These are phyloP conservation scores for Westerdykella sp. DNA, from an alignment of 2,329 filamentous ascomycete genomes.

Conservation along the genomic window DNA sequence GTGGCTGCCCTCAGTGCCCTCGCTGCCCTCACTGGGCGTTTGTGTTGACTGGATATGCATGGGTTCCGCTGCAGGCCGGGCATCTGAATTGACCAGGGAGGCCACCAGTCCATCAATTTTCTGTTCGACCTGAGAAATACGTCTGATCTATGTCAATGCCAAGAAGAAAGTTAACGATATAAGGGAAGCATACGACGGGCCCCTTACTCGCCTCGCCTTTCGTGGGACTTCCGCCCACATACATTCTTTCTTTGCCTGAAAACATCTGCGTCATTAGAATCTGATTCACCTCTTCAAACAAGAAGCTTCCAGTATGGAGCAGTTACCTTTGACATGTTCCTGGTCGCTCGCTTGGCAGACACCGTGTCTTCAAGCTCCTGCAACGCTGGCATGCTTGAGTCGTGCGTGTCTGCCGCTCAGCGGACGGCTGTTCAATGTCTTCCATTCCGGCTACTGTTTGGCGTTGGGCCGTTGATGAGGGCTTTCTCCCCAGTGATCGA, in stretches of 20 bases:
- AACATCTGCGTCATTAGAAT: slow-evolving; percentile 16
- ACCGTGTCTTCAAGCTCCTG: slow-evolving; percentile 29
- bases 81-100: slow-evolving; percentile 17
- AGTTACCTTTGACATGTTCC: slow-evolving; percentile 28
- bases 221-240: slow-evolving; percentile 28
- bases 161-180: no score
- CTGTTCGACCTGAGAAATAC: slow-evolving; percentile 32
- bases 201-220: slow-evolving; percentile 20
- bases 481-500: background rate
- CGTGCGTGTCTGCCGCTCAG: slow-evolving; percentile 15
- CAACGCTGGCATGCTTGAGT: slow-evolving; percentile 31
- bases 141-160: slow-evolving; percentile 9
- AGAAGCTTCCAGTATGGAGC: background rate
- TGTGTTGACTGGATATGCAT: background rate
- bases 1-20: background rate
- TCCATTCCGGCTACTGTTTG: slow-evolving; percentile 16
- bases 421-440: slow-evolving; percentile 11
- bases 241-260: slow-evolving; percentile 21
- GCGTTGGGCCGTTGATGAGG: no score
- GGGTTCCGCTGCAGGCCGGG: background rate
- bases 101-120: slow-evolving; percentile 33
- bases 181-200: slow-evolving; percentile 24
- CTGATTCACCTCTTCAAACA: background rate
- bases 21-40: background rate
- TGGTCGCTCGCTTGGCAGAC: slow-evolving; percentile 23